A percentile compares a stretch with the other conserved stretches of the same genome.
Conservation (phyloP, 768 basidiomycete genomes). For the Naganishia vishniacii region DNA sequence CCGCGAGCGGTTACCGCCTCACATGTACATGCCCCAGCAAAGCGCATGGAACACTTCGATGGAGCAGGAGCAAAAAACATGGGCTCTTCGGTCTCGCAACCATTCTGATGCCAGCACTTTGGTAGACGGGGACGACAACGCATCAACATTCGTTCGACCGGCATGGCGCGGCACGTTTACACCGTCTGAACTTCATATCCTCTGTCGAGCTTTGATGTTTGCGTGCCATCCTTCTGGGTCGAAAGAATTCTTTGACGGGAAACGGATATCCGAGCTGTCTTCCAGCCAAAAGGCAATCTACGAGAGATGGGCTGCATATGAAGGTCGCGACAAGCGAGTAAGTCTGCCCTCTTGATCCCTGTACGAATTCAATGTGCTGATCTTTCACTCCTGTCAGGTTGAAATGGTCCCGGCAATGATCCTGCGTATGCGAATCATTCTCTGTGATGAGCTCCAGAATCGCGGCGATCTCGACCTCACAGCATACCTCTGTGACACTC, state of each 20-base stretch:
- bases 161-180: constrained; percentile 9
- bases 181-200: constrained; percentile 4
- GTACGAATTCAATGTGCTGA: not conserved
- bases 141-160: not conserved
- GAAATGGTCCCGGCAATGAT: constrained; percentile 18
- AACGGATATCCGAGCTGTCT: constrained; percentile 13
- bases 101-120: constrained; percentile 6
- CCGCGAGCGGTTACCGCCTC: not conserved
- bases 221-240: constrained; percentile 3
- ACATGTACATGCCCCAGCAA: not conserved
- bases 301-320: constrained; percentile 5
- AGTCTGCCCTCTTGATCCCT: not conserved
- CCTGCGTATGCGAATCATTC: constrained; percentile 19
- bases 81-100: not conserved
- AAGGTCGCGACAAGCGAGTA: constrained; percentile 20
- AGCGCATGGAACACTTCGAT: constrained; percentile 6
- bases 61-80: constrained; percentile 2
- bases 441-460: constrained; percentile 5
- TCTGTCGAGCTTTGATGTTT: constrained; percentile 19
- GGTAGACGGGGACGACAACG: not conserved
- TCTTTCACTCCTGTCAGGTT: not conserved
- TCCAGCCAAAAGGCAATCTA: constrained; percentile 12
- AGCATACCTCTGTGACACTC: constrained; percentile 10
- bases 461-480: not conserved
- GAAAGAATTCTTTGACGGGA: constrained; percentile 20